These are phyloP conservation scores for Mrakia gelida DNA, from an alignment of 768 basidiomycete genomes.

Conservation along the genomic window DNA sequence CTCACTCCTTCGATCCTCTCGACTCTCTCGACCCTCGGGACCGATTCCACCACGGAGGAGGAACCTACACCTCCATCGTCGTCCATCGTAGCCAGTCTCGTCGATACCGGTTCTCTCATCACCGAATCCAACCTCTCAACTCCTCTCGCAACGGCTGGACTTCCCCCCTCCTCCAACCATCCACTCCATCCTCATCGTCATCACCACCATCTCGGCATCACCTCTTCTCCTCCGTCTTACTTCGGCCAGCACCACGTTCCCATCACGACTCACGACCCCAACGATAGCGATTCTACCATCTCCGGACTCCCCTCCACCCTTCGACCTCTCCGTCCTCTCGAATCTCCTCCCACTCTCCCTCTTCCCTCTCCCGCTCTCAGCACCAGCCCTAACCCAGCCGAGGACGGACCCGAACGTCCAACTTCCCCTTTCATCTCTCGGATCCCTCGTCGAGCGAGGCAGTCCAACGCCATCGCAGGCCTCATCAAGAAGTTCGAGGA, in stretches of 20 bases:
- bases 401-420: neutral
- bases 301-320: slow-evolving; percentile 25
- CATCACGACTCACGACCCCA: slow-evolving; percentile 18
- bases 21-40: neutral
- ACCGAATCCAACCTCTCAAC: neutral
- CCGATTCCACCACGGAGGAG: neutral
- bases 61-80: neutral
- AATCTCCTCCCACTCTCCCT: slow-evolving; percentile 37
- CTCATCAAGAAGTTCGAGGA: slow-evolving; percentile 25
- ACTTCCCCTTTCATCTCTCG: slow-evolving; percentile 1
- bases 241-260: slow-evolving; percentile 3
- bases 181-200: neutral
- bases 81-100: neutral
- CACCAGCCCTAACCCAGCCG: neutral
- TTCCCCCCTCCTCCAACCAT: neutral
- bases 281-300: slow-evolving; percentile 49
- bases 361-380: slow-evolving; percentile 1
- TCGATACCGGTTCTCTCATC: neutral
- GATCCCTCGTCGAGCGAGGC: slow-evolving; percentile 16
- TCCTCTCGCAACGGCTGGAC: neutral
- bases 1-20: neutral
- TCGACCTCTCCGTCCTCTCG: slow-evolving; percentile 34
- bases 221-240: neutral
- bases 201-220: neutral
- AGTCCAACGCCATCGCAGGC: neutral